Evolutionary conservation across 495 filamentous ascomycete genomes (phyloP), one percentile per base, ranked within the genome.

Genomic region (Penicillium lividum): DNA sequence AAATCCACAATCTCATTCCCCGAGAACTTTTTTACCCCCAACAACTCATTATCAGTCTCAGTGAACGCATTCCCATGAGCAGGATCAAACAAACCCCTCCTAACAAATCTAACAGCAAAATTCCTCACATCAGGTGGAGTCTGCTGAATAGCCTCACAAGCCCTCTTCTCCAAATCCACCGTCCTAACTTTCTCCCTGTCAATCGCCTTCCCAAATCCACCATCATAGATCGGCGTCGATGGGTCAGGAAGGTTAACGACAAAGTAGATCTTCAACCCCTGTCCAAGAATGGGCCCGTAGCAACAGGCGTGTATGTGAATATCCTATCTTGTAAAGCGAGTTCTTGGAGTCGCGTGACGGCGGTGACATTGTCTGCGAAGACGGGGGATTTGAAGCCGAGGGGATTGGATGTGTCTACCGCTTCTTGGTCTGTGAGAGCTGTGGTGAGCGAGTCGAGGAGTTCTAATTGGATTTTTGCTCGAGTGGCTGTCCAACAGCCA

Each of bases 261-360:
- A 27, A 73, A 68, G 0, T 64, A 65, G 3, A 30, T 28, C 15
- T 71, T 56, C 10, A 86, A 60, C 77, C 79, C 77, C 78, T 80
- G 63, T 83, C 80, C n/a, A 82, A 65, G 61, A 83, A 84, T 1
- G 67, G 58, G 0, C 84, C 84, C 29, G 62, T 83, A 4, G 74
- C 70, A 15, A 87, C 45, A 0, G 74, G 67, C 0, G 78, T 84
- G 73, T 81, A 88, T 0, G 67, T 78, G 36, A 88, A 76, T 1
- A 18, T 30, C 2, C 27, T 43, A 11, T 59, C 65, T 22, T 71
- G 62, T 15, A 66, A 60, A 0, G 69, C 67, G 54, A 75, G 72
- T 42, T 77, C 68, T 47, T 78, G 63, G 18, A 86, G 68, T 42
- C 82, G 78, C 30, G 86, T 73, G 27, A 82, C 68, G 2, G 77